These are phyloP conservation scores for Castanea sativa DNA, from an alignment of 306 rosid species.

Conservation along the genomic window DNA sequence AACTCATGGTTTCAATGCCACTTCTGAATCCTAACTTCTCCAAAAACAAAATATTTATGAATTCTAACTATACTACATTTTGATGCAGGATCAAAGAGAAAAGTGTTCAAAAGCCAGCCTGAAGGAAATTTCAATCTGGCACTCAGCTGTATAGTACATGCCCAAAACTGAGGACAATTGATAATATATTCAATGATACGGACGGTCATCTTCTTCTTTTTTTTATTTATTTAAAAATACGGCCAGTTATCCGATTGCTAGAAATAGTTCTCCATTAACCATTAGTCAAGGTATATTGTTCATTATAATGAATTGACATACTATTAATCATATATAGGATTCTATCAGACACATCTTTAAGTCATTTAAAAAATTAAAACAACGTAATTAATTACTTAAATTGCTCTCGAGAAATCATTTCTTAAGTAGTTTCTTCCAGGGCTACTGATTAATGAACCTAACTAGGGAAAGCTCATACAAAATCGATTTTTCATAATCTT, in stretches of 20 bases:
- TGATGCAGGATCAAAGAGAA: background rate
- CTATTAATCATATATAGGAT: background rate
- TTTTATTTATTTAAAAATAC: too few species aligned
- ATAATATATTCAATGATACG: background rate
- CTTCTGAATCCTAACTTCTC: background rate
- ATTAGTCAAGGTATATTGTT: background rate
- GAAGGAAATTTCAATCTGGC: background rate
- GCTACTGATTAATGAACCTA: background rate
- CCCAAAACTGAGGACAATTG: background rate
- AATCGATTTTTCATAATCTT: constrained; percentile 21
- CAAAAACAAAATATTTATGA: background rate
- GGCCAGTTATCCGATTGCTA: background rate
- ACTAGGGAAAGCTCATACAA: background rate
- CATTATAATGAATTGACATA: background rate
- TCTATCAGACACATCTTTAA: background rate
- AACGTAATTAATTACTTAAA: background rate
- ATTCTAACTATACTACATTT: background rate
- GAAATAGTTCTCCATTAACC: background rate
- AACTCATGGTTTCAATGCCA: too few species aligned
- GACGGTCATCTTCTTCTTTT: too few species aligned
- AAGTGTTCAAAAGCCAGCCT: background rate
- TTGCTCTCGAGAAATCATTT: background rate
- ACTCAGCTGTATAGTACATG: background rate
- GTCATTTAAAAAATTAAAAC: background rate
- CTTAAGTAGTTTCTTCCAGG: background rate